Evolutionary conservation across 768 basidiomycete genomes (phyloP).

Genomic region (Suillus paluster): DNA sequence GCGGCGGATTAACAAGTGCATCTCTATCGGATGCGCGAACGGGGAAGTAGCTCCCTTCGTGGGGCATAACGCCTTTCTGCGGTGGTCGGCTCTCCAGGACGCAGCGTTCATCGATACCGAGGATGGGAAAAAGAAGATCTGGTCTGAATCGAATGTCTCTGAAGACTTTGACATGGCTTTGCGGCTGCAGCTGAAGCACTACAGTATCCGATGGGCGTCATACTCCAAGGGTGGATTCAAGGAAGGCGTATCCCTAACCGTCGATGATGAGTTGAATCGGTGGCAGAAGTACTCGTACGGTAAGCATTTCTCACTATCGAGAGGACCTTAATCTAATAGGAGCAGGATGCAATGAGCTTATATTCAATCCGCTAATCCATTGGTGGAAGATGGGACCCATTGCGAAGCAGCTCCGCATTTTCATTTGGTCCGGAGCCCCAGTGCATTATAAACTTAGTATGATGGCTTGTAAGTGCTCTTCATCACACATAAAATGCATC

Average conservation of each 20-base stretch:
- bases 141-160: slow-evolving; percentile 62
- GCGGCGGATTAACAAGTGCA: slow-evolving; percentile 51
- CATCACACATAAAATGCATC: neutral
- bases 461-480: slow-evolving; percentile 61
- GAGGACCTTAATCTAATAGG: slow-evolving; percentile 3
- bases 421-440: slow-evolving; percentile 72
- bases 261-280: slow-evolving; percentile 83
- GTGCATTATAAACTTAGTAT: slow-evolving; percentile 80
- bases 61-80: slow-evolving; percentile 56
- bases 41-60: slow-evolving; percentile 50
- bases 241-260: slow-evolving; percentile 85
- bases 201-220: slow-evolving; percentile 63
- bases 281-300: slow-evolving; percentile 88
- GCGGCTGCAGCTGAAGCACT: slow-evolving; percentile 30
- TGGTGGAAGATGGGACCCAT: slow-evolving; percentile 82
- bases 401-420: slow-evolving; percentile 71
- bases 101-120: slow-evolving; percentile 55
- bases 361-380: slow-evolving; percentile 78
- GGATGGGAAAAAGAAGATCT: slow-evolving; percentile 54
- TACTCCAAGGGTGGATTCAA: slow-evolving; percentile 86
- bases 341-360: slow-evolving; percentile 71
- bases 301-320: slow-evolving; percentile 46
- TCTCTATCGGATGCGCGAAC: slow-evolving; percentile 41
- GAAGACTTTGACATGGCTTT: slow-evolving; percentile 69
- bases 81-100: slow-evolving; percentile 64